Evolutionary conservation across 352 stramenopile species (phyloP).

Genomic region (Phytophthora cryptogea): DNA sequence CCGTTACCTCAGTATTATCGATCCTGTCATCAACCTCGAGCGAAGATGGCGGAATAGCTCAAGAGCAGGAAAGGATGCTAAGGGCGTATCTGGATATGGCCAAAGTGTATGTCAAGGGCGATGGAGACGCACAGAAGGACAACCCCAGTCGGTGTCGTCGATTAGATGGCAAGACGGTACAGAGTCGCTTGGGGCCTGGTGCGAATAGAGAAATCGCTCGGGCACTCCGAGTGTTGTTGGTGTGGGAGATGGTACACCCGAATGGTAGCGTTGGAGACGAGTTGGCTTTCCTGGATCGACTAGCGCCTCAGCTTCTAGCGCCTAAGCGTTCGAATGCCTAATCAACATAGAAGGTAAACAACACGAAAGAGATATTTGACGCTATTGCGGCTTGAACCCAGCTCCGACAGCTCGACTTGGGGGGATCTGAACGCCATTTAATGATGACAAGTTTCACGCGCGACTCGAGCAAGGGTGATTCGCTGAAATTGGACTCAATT

Average conservation of each 20-base stretch:
- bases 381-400: not conserved
- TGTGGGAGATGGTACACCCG: conserved; percentile 61
- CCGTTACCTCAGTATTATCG: too few relatives aligned
- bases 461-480: too few relatives aligned
- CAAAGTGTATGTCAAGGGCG: conserved; percentile 34
- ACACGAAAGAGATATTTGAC: not conserved
- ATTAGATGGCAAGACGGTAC: conserved; percentile 57
- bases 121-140: conserved; percentile 14
- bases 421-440: too few relatives aligned
- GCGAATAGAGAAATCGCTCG: conserved; percentile 44
- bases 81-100: conserved; percentile 41
- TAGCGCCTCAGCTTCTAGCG: conserved; percentile 19
- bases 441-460: too few relatives aligned
- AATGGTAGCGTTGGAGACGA: conserved; percentile 32
- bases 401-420: too few relatives aligned
- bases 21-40: not conserved
- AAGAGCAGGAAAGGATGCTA: conserved; percentile 33
- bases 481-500: not conserved
- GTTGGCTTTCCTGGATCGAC: conserved; percentile 42
- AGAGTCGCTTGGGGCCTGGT: conserved; percentile 38
- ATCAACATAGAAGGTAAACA: conserved; percentile 5
- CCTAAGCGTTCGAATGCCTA: not conserved
- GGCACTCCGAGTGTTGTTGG: conserved; percentile 55
- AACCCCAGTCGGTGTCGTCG: conserved; percentile 30
- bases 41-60: not conserved